Percentiles rank a stretch among this genome's conserved stretches.
Conservation (phyloP, 805 yeast species). For the Dipodascopsis tothii region DNA sequence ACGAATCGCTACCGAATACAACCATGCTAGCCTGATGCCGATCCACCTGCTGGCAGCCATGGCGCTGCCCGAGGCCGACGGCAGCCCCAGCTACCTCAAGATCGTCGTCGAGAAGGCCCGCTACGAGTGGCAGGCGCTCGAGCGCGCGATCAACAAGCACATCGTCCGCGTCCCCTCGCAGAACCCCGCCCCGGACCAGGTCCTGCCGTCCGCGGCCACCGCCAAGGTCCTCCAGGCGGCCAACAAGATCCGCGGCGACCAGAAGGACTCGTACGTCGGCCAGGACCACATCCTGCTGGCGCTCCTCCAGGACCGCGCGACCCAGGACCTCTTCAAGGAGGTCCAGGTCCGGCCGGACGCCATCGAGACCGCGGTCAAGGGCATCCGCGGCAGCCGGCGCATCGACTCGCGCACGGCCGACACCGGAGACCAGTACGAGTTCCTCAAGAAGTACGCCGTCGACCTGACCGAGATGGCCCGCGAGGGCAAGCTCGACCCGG, state of each 20-base stretch:
- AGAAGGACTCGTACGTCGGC: conserved; percentile 84
- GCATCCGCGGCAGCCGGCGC: conserved; percentile 80
- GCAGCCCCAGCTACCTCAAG: conserved; percentile 59
- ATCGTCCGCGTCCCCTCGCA: conserved; percentile 83
- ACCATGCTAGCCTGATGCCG: conserved; percentile 79
- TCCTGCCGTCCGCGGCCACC: conserved; percentile 66
- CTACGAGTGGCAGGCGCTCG: conserved; percentile 76
- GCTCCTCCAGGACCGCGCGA: conserved; percentile 65
- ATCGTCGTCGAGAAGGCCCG: conserved; percentile 79
- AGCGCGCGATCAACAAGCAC: conserved; percentile 64
- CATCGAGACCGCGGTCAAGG: conserved; percentile 67
- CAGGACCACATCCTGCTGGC: conserved; percentile 91
- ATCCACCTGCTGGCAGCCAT: conserved; percentile 87
- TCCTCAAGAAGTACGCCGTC: conserved; percentile 78
- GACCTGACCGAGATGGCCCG: conserved; percentile 91
- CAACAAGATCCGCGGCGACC: conserved; percentile 68
- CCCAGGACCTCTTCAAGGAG: conserved; percentile 67
- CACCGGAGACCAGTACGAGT: conserved; percentile 70
- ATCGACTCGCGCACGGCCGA: conserved; percentile 94
- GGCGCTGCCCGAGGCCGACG: conserved; percentile 54
- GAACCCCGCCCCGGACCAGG: conserved; percentile 78
- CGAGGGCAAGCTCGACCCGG: conserved; percentile 93
- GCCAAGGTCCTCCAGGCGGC: conserved; percentile 71
- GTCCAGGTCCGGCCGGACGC: conserved; percentile 60
- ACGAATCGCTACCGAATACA: conserved; percentile 73